Conservation (phyloP, 2,329 filamentous ascomycete species). For the Verticillium nubilum region DNA sequence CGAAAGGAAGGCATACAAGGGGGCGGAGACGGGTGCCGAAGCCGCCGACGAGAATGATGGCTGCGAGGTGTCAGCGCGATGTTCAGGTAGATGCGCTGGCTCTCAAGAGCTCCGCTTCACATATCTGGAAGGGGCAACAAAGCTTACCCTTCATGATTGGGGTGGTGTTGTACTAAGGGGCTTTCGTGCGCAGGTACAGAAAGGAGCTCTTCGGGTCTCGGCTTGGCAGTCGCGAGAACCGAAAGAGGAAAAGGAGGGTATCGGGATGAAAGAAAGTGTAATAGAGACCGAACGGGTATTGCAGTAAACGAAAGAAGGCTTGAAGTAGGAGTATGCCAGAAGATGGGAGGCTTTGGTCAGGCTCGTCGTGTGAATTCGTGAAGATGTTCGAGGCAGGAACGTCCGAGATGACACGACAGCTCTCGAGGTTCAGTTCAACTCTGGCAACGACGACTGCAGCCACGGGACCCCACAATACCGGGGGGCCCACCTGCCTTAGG, state of each 20-base stretch:
- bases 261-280: background rate
- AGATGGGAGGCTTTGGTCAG: background rate
- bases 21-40: conserved; percentile 97
- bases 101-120: background rate
- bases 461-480: background rate
- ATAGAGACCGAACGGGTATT: background rate
- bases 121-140: background rate
- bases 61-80: conserved; percentile 37
- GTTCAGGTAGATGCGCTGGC: background rate
- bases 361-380: background rate
- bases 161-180: background rate
- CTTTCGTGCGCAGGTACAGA: background rate
- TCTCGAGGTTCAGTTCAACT: background rate
- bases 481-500: background rate
- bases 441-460: background rate
- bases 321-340: background rate
- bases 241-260: background rate
- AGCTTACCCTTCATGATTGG: background rate
- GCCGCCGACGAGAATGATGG: conserved; percentile 97
- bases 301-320: background rate
- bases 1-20: conserved; percentile 54
- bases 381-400: background rate
- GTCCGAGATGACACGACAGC: background rate
- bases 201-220: background rate
- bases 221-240: background rate